Evolutionary conservation across 2,329 filamentous ascomycete species (phyloP), one percentile per base, ranked within the genome.

Genomic region (Talaromyces sp.): DNA sequence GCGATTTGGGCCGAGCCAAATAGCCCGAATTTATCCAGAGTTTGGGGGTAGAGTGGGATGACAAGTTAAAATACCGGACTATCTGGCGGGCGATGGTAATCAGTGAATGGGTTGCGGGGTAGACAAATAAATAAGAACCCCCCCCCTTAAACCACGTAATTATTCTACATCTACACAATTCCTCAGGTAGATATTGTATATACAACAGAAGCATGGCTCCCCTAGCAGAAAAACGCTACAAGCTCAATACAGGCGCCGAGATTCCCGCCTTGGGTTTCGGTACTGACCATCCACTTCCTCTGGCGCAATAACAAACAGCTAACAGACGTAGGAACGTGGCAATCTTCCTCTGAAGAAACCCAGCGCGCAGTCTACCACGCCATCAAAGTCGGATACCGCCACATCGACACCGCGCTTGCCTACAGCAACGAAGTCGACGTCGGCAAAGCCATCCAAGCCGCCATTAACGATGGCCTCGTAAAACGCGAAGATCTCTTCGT

Each of bases 401-500:
- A 86, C 69, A 85, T 86, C 64, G 84, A 85, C 69, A 83, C 82
- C 0, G 82, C 82, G 9, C 50, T 62, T 33, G 64, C 52, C 33
- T 66, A 66, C 60, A 19, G 33, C 33, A 66, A 66, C 64, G 60
- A 66, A 74, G 82, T 82, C 61, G 87, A 89, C 62, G 87, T 90
- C 0, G 90, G 88, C 10, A 78, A 83, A 68, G 64, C 60, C 27
- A 62, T 66, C 60, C 50, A 62, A 13, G 60, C 59, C 7, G 89
- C 86, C 31, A 63, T 86, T 91, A 72, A 89, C 87, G 11, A 78
- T 82, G 69, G 89, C 86, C 83, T 88, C 54, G 83, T 91, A 8
- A 87, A 88, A 66, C 83, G 88, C 50, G 79, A 86, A 57, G 82
- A 90, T 62, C 79, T 90, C 68, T 90, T 90, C 76, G 81, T 90